A percentile compares a stretch with the other conserved stretches of the same genome.
Conservation (phyloP, 768 basidiomycete genomes). For the Boletus eberwhitei region DNA sequence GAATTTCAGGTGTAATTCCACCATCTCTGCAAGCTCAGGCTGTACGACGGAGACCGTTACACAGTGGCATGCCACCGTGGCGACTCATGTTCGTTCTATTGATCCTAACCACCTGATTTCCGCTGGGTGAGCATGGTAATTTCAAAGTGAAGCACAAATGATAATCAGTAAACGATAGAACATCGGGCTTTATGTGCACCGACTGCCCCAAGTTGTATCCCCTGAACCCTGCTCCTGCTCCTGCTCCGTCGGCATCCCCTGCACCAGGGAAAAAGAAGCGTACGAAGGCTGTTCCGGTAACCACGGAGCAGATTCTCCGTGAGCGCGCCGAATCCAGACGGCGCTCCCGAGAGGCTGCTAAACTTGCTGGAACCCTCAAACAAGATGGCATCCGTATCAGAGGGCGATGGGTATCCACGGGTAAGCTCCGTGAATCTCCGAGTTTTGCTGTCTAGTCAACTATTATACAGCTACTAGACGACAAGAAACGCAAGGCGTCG, state of each 20-base stretch:
- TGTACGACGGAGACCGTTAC: constrained; percentile 57
- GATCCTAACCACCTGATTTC: constrained; percentile 66
- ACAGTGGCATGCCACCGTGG: constrained; percentile 49
- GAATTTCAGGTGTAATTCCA: constrained; percentile 52
- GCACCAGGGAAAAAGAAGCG: constrained; percentile 38
- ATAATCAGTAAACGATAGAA: constrained; percentile 28
- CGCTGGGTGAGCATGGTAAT: constrained; percentile 46
- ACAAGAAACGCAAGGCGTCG: constrained; percentile 41
- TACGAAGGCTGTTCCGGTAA: constrained; percentile 39
- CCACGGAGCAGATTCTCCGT: constrained; percentile 44
- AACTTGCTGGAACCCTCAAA: constrained; percentile 31
- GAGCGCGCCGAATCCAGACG: constrained; percentile 50
- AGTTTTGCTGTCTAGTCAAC: background rate
- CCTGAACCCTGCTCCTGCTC: constrained; percentile 25
- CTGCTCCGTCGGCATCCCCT: constrained; percentile 40
- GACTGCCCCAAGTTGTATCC: constrained; percentile 57
- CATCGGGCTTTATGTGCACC: constrained; percentile 56
- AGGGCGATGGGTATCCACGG: constrained; percentile 57
- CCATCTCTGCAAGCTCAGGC: constrained; percentile 36
- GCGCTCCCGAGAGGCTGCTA: constrained; percentile 36
- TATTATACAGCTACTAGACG: constrained; percentile 42
- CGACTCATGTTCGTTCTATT: constrained; percentile 40
- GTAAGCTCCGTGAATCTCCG: constrained; percentile 30
- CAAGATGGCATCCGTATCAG: constrained; percentile 48
- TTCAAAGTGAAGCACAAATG: background rate